Conservation (phyloP, 2,329 filamentous ascomycete genomes). For the Botrytis pseudocinerea region DNA sequence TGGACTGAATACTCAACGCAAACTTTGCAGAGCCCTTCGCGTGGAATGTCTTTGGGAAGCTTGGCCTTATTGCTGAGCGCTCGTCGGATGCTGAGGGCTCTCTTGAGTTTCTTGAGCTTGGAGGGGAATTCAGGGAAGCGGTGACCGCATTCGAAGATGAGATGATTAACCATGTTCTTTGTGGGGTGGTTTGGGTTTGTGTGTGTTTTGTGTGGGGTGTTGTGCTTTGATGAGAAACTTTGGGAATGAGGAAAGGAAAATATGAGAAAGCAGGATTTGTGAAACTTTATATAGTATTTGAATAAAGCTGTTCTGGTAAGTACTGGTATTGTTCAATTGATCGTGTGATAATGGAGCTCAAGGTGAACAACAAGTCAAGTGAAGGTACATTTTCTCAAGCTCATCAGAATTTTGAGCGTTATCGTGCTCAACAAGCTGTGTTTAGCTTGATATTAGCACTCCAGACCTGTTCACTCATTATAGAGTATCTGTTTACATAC, state of each 20-base stretch:
- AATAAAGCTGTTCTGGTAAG: neutral
- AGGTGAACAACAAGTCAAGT: neutral
- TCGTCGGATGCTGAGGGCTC: neutral
- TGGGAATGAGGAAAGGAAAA: neutral
- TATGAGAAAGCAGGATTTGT: neutral
- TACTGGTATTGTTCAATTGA: neutral
- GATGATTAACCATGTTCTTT: neutral
- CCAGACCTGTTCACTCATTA: neutral
- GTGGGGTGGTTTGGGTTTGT: neutral
- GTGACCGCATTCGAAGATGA: slow-evolving; percentile 1
- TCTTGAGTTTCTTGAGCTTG: neutral
- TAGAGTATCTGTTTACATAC: neutral
- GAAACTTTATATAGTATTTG: neutral
- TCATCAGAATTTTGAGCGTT: neutral
- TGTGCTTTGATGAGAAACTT: neutral
- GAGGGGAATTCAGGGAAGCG: neutral
- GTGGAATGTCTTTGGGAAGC: neutral
- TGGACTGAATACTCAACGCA: neutral
- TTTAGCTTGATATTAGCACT: too few relatives aligned
- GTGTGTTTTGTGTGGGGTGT: too few relatives aligned
- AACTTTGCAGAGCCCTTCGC: neutral
- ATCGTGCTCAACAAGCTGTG: neutral
- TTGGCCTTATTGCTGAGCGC: neutral
- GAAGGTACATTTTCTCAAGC: neutral
- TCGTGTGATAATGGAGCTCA: neutral